Conservation (phyloP, 1,139 yeast species). For the Pichia sp. region DNA sequence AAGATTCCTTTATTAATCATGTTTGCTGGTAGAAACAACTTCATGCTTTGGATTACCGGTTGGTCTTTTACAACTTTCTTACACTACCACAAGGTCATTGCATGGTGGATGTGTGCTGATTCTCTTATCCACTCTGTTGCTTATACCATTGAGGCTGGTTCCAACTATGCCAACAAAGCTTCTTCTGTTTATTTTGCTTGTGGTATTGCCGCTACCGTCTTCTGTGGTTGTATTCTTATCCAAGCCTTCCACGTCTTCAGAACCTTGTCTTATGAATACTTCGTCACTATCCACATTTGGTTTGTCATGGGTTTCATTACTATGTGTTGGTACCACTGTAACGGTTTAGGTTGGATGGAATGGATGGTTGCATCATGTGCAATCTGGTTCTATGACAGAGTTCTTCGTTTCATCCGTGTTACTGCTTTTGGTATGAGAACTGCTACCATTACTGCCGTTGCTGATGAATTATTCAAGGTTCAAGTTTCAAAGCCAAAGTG, state of each 20-base stretch:
- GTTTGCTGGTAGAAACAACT: conserved; percentile 64
- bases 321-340: conserved; percentile 41
- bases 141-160: conserved; percentile 21
- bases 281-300: conserved; percentile 37
- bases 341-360: conserved; percentile 41
- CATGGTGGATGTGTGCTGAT: conserved; percentile 43
- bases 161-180: conserved; percentile 12
- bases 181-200: conserved; percentile 34
- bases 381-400: conserved; percentile 39
- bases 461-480: conserved; percentile 42
- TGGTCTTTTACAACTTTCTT: conserved; percentile 60
- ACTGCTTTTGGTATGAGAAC: conserved; percentile 38
- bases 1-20: conserved; percentile 44
- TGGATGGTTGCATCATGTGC: conserved; percentile 43
- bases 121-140: conserved; percentile 30
- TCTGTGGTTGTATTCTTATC: conserved; percentile 41
- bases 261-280: conserved; percentile 44
- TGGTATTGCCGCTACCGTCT: conserved; percentile 37
- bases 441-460: conserved; percentile 20
- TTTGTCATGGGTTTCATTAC: conserved; percentile 37
- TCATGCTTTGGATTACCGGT: conserved; percentile 55
- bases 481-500: conserved; percentile 42
- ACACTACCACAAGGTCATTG: conserved; percentile 58
- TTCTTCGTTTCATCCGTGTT: conserved; percentile 36
- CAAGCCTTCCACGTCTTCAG: conserved; percentile 47